phyloP scores from a whole-genome alignment of 306 rosid genomes.

The Chamaecrista fasciculata region DNA sequence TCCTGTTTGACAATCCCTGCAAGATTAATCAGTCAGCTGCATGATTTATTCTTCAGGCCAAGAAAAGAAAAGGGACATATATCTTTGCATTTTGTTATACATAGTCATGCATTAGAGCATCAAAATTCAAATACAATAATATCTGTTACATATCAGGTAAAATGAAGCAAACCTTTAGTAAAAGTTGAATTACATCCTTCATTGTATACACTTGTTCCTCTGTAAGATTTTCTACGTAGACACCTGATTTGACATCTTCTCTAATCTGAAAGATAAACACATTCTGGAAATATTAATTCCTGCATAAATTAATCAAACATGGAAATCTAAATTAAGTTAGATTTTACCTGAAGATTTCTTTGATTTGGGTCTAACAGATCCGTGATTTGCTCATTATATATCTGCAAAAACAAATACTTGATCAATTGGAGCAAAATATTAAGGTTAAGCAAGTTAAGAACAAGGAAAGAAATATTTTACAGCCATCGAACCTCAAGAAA shows the following conservation, averaged over 20 bases:
- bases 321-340: constrained; percentile 5
- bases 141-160: background rate
- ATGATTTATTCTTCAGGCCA: too few relatives aligned
- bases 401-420: constrained; percentile 49
- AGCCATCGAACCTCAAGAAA: constrained; percentile 73
- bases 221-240: constrained; percentile 91
- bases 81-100: background rate
- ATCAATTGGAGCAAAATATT: constrained; percentile 28
- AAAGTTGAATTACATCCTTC: constrained; percentile 73
- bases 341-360: constrained; percentile 73
- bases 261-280: constrained; percentile 60
- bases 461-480: constrained; percentile 18
- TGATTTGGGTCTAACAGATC: constrained; percentile 90
- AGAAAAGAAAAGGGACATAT: too few relatives aligned
- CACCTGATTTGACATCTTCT: constrained; percentile 99
- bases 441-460: constrained; percentile 8
- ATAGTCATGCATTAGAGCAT: background rate
- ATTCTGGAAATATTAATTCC: constrained; percentile 19
- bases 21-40: constrained; percentile 13
- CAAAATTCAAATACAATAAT: too few relatives aligned
- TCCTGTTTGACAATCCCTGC: constrained; percentile 95
- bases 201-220: constrained; percentile 72
- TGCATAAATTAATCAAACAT: constrained; percentile 11
- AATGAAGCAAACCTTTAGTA: constrained; percentile 66
- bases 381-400: constrained; percentile 96